Evolutionary conservation across 2,329 filamentous ascomycete genomes (phyloP).

Genomic region (Fusarium poae): DNA sequence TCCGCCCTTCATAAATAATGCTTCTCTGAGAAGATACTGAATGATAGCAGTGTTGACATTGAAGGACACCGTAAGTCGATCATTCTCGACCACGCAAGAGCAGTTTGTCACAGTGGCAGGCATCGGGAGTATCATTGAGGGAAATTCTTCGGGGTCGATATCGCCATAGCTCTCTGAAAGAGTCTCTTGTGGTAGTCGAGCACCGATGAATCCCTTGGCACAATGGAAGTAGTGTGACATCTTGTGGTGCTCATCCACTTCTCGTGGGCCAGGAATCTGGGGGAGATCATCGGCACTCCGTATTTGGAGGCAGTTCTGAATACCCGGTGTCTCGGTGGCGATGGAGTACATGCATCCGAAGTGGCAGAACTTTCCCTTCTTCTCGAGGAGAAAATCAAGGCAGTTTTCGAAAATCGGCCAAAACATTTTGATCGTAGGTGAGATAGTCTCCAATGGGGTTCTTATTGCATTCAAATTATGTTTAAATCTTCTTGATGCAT

Average conservation of each 20-base stretch:
- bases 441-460: background rate
- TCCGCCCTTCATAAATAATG: background rate
- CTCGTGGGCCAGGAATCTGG: background rate
- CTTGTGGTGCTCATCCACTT: constrained; percentile 5
- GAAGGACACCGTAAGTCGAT: background rate
- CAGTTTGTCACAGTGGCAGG: background rate
- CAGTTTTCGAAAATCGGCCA: constrained; percentile 12
- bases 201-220: background rate
- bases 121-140: constrained; percentile 1
- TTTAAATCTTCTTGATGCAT: background rate
- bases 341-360: constrained; percentile 8
- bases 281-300: background rate
- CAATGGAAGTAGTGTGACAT: constrained; percentile 18
- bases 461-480: background rate
- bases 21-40: background rate
- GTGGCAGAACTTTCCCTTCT: constrained; percentile 1
- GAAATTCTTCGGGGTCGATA: rapidly evolving
- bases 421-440: constrained; percentile 6
- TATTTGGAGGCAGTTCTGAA: background rate
- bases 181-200: rapidly evolving
- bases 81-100: background rate
- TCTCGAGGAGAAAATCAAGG: background rate
- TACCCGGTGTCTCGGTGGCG: background rate
- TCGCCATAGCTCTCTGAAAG: rapidly evolving
- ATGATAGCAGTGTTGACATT: background rate